Percentiles rank a stretch among this genome's conserved stretches.
These are phyloP conservation scores for Spizellomyces punctatus DNA, from an alignment of 192 early-diverging fungal species.

Conservation along the genomic window DNA sequence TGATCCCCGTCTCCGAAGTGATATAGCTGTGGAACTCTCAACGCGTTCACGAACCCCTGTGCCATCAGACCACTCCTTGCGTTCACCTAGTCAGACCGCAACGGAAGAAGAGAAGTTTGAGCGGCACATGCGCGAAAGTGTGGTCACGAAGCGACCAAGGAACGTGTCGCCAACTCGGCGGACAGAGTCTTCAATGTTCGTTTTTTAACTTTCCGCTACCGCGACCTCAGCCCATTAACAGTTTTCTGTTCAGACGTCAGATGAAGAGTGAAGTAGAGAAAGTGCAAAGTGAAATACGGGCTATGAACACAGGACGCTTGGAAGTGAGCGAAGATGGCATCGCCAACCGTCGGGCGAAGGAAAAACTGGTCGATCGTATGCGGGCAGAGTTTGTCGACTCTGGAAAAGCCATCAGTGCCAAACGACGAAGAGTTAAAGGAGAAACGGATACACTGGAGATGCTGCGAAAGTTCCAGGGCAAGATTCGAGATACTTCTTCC, in stretches of 20 bases:
- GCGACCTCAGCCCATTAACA: conserved; percentile 4
- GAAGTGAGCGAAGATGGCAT: conserved; percentile 12
- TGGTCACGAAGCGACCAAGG: background rate
- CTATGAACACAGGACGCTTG: conserved; percentile 45
- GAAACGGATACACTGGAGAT: conserved; percentile 27
- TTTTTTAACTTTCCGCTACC: background rate
- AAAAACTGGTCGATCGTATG: conserved; percentile 17
- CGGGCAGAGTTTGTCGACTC: conserved; percentile 14
- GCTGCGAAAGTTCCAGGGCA: conserved; percentile 27
- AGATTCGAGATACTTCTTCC: background rate
- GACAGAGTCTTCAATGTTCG: too few species aligned
- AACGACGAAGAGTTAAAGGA: conserved; percentile 25
- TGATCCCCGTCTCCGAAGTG: conserved; percentile 39
- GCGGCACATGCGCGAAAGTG: conserved; percentile 48
- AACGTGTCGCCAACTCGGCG: too few species aligned
- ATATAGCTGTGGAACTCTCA: conserved; percentile 16
- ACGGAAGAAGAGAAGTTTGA: conserved; percentile 45
- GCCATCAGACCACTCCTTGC: background rate
- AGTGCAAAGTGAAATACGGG: conserved; percentile 66
- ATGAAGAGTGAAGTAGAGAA: conserved; percentile 63
- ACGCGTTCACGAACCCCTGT: background rate
- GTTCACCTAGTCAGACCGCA: background rate
- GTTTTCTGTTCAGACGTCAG: conserved; percentile 15
- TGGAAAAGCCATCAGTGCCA: conserved; percentile 37
- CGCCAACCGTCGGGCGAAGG: conserved; percentile 14